Evolutionary conservation across 495 filamentous ascomycete genomes (phyloP), one percentile per base, ranked within the genome.

Genomic region (Pyrenula massariospora): DNA sequence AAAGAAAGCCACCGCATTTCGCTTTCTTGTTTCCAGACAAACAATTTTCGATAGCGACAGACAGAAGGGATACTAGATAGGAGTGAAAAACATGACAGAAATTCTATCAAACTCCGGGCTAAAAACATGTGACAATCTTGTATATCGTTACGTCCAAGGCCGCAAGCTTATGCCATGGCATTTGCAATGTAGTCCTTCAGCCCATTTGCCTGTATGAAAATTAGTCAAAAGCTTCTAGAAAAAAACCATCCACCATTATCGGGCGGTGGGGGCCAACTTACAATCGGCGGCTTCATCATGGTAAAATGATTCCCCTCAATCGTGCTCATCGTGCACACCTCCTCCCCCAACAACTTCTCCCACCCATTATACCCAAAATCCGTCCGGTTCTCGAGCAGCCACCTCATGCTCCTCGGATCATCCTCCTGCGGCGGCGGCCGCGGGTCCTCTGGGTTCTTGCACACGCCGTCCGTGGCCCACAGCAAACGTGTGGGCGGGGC

Each of bases 401-500:
- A 65, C 24, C 11, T 56, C 62, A 65, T 65, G 21, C 25, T 50
- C 47, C 55, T 31, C 25, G 58, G 58, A 53, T 64, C 62, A 31
- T 55, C 57, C 3, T 57, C 31, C 1, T 50, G 23, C n/a, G 22
- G 31, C 12, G 57, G 52, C 10, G 59, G 52, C 22, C 47, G 24
- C 48, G 50, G 31, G 24, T 59, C 55, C 3, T 23, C 53, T 3
- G 61, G 52, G 1, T 48, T 54, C 22, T 42, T 25, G 21, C 54
- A 58, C 19, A 62, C 58, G 2, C 61, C 57, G 15, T 65, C 61
- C 0, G 21, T 31, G 1, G 62, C 61, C 54, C 55, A 65, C 12
- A 65, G 56, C 3, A 50, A 19, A 8, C 15, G 54, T 11, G 58
- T 58, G 55, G 49, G 42, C 11, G 60, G 62, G 20, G 54, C 48